Base-by-base conservation (phyloP, 345 rosid species). In the Heritiera fomes region DNA sequence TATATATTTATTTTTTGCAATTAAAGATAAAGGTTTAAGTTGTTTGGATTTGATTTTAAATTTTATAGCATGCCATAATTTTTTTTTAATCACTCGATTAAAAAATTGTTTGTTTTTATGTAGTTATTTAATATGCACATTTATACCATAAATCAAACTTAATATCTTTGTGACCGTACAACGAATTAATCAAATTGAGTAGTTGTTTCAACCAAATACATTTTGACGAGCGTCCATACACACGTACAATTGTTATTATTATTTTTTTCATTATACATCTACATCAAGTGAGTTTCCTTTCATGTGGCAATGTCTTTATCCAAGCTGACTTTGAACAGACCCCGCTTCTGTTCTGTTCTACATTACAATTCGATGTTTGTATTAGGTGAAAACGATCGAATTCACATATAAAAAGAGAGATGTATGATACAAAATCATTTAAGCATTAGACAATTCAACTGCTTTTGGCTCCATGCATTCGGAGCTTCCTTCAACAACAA, bases 391-490 rank as follows among this genome's bases (percentile, higher is more conserved):
- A 64, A 46, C 18, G 15, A 62, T 62, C 8, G 47, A 18, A 52
- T 45, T 50, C 6, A n/a, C 60, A 70, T 7, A 28, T 30, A 49
- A 8, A 53, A 17, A 0, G 15, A 23, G 76, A 79, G 18, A n/a
- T 38, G 55, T 71, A 45, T 53, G 53, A 41, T 17, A 20, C 0
- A 43, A 53, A 15, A 15, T 12, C 2, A n/a, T 8, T 72, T 13
- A 73, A 59, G 50, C 76, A 84, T 61, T 79, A 85, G 78, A 82
- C 75, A 71, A 80, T 80, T 73, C 84, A 88, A 85, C 89, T 66
- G 84, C 83, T 82, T 88, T 86, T 86, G 91, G 86, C 86, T 62
- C 71, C 72, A 75, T 85, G 86, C 82, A 84, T 82, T 86, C 84
- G 86, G 84, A 81, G 79, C 77, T 82, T 81, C 78, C 81, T 82